Evolutionary conservation across 2,329 filamentous ascomycete genomes (phyloP), one percentile per base, ranked within the genome.

Genomic region (Mariannaea elegans): DNA sequence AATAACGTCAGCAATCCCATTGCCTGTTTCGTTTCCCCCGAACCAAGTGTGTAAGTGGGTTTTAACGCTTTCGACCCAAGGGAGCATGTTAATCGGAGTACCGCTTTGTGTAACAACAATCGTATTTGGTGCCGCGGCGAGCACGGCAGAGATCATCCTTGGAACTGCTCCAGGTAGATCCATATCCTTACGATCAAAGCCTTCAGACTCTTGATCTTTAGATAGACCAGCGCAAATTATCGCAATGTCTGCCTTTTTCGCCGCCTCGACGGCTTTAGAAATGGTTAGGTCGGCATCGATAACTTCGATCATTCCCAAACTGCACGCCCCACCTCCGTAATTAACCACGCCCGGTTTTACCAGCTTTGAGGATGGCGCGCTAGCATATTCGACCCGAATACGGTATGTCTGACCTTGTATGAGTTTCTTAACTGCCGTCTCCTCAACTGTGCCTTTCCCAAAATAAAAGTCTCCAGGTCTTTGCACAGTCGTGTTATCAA

Each of bases 381-480:
- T 58, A 7, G 27, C 63, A 8, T 36, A 55, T 5, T 44, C 45
- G 21, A 65, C 49, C 2, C 29, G 29, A 29, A 65, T 46, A 7
- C 38, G 32, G 34, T 65, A 65, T 13, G 3, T 51, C 21, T 63
- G 60, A 10, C 61, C 63, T 4, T 52, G 47, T 2, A 12, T 9
- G 7, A 65, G 13, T 10, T 50, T 8, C n/a, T 47, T 44, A 4
- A 27, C 13, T 1, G 68, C 69, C 16, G 59, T 65, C 58, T 74
- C 68, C 50, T 76, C 74, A 12, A 69, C 59, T 3, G 73, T 73
- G 2, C 74, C 74, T 24, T 65, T 70, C 14, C 71, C 68, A 42
- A 78, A 72, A 56, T 77, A 78, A 42, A 71, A 72, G 8, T 69
- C 74, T 16, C 72, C 76, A 21, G 63, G 64, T 3, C 64, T 58